Percentiles rank a stretch among this genome's conserved stretches.
Evolutionary conservation across 306 rosid genomes (phyloP).

Genomic region (Quercus wislizeni): DNA sequence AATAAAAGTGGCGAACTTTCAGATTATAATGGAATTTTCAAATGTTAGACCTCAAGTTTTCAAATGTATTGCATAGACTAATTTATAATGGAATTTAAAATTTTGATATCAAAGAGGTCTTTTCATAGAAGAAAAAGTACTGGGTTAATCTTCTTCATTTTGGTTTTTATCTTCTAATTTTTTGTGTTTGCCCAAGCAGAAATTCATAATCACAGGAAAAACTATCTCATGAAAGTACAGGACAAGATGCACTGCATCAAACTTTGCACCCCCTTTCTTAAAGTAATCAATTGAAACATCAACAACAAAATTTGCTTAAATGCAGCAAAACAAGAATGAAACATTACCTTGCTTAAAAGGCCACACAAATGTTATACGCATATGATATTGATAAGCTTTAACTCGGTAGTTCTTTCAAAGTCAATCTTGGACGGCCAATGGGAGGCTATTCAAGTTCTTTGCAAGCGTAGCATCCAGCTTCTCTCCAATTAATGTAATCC

Average conservation of each 20-base stretch:
- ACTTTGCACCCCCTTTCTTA: background rate
- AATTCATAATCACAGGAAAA: background rate
- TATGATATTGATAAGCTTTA: background rate
- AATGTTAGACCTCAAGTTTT: too few relatives aligned
- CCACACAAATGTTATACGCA: background rate
- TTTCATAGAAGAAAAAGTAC: background rate
- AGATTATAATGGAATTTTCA: background rate
- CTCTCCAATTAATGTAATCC: constrained; percentile 59
- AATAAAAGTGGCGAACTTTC: background rate
- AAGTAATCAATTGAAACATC: background rate
- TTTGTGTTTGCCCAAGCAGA: background rate
- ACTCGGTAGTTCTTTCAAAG: constrained; percentile 27
- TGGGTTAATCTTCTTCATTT: background rate
- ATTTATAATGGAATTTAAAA: background rate
- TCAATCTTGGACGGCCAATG: constrained; percentile 34
- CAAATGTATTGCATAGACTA: too few relatives aligned
- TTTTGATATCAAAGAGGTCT: background rate
- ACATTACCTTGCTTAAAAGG: constrained; percentile 21
- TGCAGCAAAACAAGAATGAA: background rate
- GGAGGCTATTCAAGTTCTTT: constrained; percentile 34
- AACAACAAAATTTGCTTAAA: background rate
- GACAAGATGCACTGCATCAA: background rate
- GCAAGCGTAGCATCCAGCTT: constrained; percentile 70
- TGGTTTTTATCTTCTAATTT: background rate
- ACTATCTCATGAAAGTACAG: background rate